Conservation (phyloP, 2,329 filamentous ascomycete genomes). For the Nigrograna mackinnonii region DNA sequence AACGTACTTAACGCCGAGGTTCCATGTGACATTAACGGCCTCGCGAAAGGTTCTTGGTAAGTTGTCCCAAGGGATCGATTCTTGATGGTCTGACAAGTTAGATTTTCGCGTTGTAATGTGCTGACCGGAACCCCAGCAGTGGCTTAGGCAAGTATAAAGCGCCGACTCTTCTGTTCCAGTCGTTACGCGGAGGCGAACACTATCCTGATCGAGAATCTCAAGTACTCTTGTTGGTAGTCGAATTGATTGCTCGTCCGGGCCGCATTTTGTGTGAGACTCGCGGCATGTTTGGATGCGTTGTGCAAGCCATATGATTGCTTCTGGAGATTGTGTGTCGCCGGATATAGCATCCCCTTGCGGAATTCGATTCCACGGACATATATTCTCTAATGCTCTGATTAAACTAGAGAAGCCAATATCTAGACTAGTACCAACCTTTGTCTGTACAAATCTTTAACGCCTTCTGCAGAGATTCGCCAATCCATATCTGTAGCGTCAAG, state of each 20-base stretch:
- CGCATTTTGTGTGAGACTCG: neutral
- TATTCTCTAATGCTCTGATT: too few species aligned
- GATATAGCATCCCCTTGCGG: neutral
- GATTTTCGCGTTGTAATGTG: neutral
- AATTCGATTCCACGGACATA: neutral
- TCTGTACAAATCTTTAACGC: too few species aligned
- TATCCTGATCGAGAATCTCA: neutral
- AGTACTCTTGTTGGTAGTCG: neutral
- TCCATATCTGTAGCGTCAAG: too few species aligned
- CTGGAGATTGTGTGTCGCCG: neutral
- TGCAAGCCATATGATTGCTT: neutral
- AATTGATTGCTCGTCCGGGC: too few species aligned
- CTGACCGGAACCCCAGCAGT: conserved; percentile 7
- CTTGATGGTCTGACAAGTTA: neutral
- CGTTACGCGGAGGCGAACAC: neutral
- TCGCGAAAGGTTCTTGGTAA: conserved; percentile 13
- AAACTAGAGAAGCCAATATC: too few species aligned
- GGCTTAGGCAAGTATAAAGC: conserved; percentile 3
- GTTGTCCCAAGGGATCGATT: neutral
- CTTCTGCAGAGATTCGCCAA: too few species aligned
- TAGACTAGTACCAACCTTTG: too few species aligned
- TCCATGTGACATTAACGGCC: conserved; percentile 3
- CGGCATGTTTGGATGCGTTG: neutral
- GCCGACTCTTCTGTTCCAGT: neutral
- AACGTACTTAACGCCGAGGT: conserved; percentile 6